Percentiles rank a stretch among this genome's conserved stretches.
Evolutionary conservation across 1,284 basidiomycete species (phyloP).

Genomic region (Exsudoporus floridanus): DNA sequence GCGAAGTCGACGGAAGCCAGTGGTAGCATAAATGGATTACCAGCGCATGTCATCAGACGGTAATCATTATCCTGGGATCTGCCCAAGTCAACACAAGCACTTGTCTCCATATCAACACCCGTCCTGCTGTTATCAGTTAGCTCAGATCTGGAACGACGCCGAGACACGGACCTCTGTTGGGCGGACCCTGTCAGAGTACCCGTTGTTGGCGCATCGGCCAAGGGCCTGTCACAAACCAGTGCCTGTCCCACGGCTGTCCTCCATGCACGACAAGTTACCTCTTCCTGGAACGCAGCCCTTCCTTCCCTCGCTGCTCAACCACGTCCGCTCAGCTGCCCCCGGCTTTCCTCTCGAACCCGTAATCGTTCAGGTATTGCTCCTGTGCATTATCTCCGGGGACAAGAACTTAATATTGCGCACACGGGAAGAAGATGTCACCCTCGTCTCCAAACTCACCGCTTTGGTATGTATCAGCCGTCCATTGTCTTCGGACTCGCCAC

Average conservation of each 20-base stretch:
- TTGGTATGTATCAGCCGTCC: constrained; percentile 46
- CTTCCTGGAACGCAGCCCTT: constrained; percentile 50
- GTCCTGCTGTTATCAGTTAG: background rate
- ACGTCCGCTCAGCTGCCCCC: constrained; percentile 44
- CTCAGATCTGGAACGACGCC: constrained; percentile 5
- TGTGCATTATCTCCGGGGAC: constrained; percentile 59
- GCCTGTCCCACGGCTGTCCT: too few relatives aligned
- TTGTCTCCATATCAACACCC: constrained; percentile 25
- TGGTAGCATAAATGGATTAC: too few relatives aligned
- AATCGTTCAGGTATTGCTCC: constrained; percentile 63
- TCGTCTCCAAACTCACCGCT: constrained; percentile 53
- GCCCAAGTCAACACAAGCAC: background rate
- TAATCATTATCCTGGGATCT: background rate
- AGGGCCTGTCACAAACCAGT: constrained; percentile 9
- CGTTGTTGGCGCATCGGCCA: background rate
- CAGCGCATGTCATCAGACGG: too few relatives aligned
- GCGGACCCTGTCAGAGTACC: too few relatives aligned
- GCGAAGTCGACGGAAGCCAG: constrained; percentile 7
- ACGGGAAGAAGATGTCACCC: constrained; percentile 55
- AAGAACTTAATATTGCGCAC: constrained; percentile 63
- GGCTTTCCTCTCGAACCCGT: constrained; percentile 58
- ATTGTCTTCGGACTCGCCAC: constrained; percentile 1
- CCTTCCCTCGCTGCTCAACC: constrained; percentile 49
- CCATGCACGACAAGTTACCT: constrained; percentile 10
- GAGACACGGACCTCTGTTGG: background rate